These are phyloP conservation scores for Saccharomyces hybrid DNA, from an alignment of 1,139 yeast species.

Conservation along the genomic window DNA sequence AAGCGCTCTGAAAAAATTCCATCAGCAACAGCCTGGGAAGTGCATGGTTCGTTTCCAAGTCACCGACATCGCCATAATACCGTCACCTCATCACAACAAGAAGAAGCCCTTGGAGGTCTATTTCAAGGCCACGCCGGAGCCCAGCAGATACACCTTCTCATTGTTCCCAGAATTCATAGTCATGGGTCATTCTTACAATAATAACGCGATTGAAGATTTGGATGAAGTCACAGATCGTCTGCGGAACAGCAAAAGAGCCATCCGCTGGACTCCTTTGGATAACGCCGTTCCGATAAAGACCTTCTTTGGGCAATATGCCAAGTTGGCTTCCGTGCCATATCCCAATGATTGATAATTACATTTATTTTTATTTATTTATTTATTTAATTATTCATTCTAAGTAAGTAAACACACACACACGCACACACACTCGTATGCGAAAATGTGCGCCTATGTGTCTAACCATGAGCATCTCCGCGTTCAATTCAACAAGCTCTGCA, in stretches of 20 bases:
- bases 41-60: background rate
- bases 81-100: background rate
- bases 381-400: background rate
- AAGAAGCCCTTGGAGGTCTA: background rate
- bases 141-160: background rate
- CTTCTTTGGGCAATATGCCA: constrained; percentile 7
- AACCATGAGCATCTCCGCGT: background rate
- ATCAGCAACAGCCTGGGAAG: background rate
- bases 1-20: background rate
- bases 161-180: background rate
- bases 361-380: background rate
- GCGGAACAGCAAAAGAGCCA: background rate
- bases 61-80: background rate
- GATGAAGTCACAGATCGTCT: background rate
- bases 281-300: constrained; percentile 5
- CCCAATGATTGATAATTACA: background rate
- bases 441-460: background rate
- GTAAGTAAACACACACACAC: background rate
- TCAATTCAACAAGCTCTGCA: constrained; percentile 9
- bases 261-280: constrained; percentile 2
- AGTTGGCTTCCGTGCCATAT: background rate
- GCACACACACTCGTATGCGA: background rate
- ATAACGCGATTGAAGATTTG: background rate
- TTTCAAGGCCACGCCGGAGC: background rate
- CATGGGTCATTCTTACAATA: background rate